Percentiles rank a stretch among this genome's conserved stretches.
Evolutionary conservation across 1,139 yeast species (phyloP).

Genomic region (Arxiozyma bovina): DNA sequence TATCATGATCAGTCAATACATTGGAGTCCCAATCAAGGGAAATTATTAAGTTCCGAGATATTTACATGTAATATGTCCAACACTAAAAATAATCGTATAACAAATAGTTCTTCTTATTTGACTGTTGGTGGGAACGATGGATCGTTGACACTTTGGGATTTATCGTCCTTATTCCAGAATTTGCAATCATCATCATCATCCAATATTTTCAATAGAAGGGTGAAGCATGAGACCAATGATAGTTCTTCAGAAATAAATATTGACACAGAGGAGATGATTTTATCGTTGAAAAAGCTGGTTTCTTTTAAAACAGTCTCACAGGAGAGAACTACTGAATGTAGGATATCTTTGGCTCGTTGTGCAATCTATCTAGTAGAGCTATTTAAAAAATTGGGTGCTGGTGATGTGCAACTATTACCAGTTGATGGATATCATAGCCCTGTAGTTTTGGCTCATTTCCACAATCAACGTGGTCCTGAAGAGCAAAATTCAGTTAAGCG

Average conservation of each 20-base stretch:
- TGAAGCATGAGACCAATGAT: not conserved
- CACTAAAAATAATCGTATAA: conserved; percentile 7
- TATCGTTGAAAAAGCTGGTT: conserved; percentile 53
- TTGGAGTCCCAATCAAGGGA: conserved; percentile 37
- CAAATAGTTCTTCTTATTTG: conserved; percentile 20
- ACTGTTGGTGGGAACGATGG: conserved; percentile 56
- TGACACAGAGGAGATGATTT: conserved; percentile 55
- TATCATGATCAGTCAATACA: conserved; percentile 33
- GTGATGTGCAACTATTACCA: conserved; percentile 56
- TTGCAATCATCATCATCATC: not conserved
- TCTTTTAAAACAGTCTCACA: conserved; percentile 72
- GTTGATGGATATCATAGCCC: conserved; percentile 71
- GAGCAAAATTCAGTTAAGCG: conserved; percentile 28
- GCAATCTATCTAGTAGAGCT: conserved; percentile 65
- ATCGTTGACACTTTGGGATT: conserved; percentile 51
- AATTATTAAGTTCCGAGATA: conserved; percentile 32
- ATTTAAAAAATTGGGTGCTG: conserved; percentile 64
- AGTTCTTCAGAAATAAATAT: conserved; percentile 6
- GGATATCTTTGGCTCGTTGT: conserved; percentile 80
- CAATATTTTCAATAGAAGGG: not conserved
- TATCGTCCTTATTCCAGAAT: conserved; percentile 9
- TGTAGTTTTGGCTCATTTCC: conserved; percentile 65
- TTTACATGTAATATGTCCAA: conserved; percentile 10
- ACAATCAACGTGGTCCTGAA: conserved; percentile 33
- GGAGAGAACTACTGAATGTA: conserved; percentile 44